These are phyloP conservation scores for Clohesyomyces aquaticus DNA, from an alignment of 495 filamentous ascomycete genomes.

Conservation along the genomic window DNA sequence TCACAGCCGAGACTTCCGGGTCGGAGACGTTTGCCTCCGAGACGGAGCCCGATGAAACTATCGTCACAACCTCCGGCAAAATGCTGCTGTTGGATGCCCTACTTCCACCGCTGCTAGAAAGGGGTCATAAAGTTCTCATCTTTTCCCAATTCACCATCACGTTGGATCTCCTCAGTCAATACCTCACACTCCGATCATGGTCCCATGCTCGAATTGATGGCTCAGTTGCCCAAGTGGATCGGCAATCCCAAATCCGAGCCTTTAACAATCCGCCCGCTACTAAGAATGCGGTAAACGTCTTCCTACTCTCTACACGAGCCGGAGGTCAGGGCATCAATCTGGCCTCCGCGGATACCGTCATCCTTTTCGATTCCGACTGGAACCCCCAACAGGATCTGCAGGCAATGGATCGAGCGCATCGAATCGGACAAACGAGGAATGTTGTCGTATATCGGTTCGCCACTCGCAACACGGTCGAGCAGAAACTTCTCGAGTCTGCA, in stretches of 20 bases:
- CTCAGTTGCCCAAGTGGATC: conserved; percentile 75
- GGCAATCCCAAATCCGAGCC: conserved; percentile 77
- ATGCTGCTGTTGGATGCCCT: conserved; percentile 92
- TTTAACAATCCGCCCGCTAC: conserved; percentile 66
- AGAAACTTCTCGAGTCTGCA: conserved; percentile 82
- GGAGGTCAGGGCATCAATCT: conserved; percentile 96
- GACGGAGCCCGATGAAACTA: conserved; percentile 64
- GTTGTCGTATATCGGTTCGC: conserved; percentile 96
- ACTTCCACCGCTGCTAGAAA: conserved; percentile 71
- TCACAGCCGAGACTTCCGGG: conserved; percentile 48
- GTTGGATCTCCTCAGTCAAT: conserved; percentile 87
- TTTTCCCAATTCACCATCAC: conserved; percentile 97
- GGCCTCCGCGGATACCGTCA: conserved; percentile 70
- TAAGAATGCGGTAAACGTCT: conserved; percentile 69
- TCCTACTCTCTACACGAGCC: conserved; percentile 85
- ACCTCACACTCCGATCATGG: conserved; percentile 75
- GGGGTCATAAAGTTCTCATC: conserved; percentile 87
- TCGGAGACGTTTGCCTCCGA: conserved; percentile 49
- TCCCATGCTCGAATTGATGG: conserved; percentile 90
- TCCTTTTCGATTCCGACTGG: conserved; percentile 86
- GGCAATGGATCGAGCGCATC: conserved; percentile 91
- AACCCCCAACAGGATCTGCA: conserved; percentile 98
- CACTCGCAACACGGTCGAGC: conserved; percentile 90
- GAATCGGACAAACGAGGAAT: conserved; percentile 89
- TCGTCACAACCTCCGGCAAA: conserved; percentile 87